Evolutionary conservation across 495 filamentous ascomycete genomes (phyloP).

Genomic region (Lentithecium fluviatile): DNA sequence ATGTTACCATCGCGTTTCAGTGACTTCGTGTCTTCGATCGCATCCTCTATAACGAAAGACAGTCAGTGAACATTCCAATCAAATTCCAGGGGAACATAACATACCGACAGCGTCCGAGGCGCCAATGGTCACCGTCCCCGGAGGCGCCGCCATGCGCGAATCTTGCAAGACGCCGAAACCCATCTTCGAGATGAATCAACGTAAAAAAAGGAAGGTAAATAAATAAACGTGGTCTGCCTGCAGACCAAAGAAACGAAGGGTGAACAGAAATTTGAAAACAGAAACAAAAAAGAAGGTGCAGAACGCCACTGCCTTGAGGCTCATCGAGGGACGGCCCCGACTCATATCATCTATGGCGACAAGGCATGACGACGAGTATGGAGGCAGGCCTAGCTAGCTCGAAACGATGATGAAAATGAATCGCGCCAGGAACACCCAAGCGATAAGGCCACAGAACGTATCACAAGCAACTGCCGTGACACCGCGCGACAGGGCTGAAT

Average conservation of each 20-base stretch:
- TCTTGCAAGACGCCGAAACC: conserved; percentile 31
- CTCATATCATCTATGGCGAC: conserved; percentile 16
- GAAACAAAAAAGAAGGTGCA: not conserved
- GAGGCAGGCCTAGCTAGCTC: conserved; percentile 9
- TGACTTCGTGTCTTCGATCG: not conserved
- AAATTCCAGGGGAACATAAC: not conserved
- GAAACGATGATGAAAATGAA: conserved; percentile 22
- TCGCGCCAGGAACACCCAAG: conserved; percentile 12
- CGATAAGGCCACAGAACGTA: not conserved
- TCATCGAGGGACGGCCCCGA: not conserved
- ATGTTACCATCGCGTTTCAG: conserved; percentile 68
- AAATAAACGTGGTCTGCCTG: conserved; percentile 22
- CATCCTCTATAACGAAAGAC: conserved; percentile 1
- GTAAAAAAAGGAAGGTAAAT: conserved; percentile 5
- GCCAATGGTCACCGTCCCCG: conserved; percentile 29
- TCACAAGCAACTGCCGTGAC: conserved; percentile 5
- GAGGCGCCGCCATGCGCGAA: conserved; percentile 23
- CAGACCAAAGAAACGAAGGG: conserved; percentile 11
- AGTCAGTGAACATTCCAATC: not conserved
- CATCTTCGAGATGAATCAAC: conserved; percentile 12
- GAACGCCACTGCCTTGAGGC: not conserved
- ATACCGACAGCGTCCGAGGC: conserved; percentile 12
- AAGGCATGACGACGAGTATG: not conserved
- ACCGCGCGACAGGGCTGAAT: conserved; percentile 2
- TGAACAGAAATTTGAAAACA: not conserved